Evolutionary conservation across 768 basidiomycete genomes (phyloP), one percentile per base, ranked within the genome.

Genomic region (Suillus subalutaceus): DNA sequence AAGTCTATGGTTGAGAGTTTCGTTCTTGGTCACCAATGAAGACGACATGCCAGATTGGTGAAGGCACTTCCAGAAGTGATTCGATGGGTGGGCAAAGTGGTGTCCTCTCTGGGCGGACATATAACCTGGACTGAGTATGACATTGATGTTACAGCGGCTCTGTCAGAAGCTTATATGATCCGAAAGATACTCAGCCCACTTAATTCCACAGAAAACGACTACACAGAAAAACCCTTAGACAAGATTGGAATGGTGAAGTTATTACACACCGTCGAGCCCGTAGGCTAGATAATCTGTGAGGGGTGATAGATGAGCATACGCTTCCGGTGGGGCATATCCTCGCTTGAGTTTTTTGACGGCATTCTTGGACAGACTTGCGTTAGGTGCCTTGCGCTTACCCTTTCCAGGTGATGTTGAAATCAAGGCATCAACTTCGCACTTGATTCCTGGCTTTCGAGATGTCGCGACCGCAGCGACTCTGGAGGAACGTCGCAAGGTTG

Each of bases 151-250:
- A 1, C 40, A 12, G 43, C 7, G 26, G 7, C 20, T 35, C 66
- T 43, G 67, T 38, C 44, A 63, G n/a, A 59, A 43, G 40, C 26
- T n/a, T 59, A 48, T 16, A 41, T 57, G 4, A 6, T 12, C 10
- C 2, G 20, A 30, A 18, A 8, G n/a, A 13, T 20, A 58, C 2
- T 37, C 20, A 18, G 68, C 82, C 63, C 68, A 93, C 93, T 94
- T 96, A 59, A 95, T 93, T 9, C 94, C 93, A 71, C 92, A 94
- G 69, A 95, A 93, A 16, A 94, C 69, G 30, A 94, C 92, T 94
- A 61, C 48, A 50, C 12, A 50, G 12, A 23, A 18, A 20, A 20
- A n/a, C 30, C 6, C 53, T 60, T 32, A 55, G 4, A 65, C 18
- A 6, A 56, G 57, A 60, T 32, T 48, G 37, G 48, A 10, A n/a